These are phyloP conservation scores for Cylindrotheca fusiformis DNA, from an alignment of 108 stramenopile species.

Conservation along the genomic window DNA sequence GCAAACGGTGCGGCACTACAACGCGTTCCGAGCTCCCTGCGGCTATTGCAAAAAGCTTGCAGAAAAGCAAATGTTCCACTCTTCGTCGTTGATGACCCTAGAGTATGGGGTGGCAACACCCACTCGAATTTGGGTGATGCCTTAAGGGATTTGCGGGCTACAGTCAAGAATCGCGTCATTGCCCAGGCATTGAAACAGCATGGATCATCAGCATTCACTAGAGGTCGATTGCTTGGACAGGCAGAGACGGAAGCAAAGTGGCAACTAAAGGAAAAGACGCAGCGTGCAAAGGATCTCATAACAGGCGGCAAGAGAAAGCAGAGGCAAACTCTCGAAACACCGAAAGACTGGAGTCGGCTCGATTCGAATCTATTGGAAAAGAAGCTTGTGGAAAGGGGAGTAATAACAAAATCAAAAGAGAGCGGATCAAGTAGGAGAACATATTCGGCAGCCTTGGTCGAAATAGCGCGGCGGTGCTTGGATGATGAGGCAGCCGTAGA, in stretches of 20 bases:
- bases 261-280: slow-evolving; percentile 53
- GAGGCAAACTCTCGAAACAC: slow-evolving; percentile 19
- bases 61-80: slow-evolving; percentile 74
- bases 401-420: slow-evolving; percentile 18
- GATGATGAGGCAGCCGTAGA: slow-evolving; percentile 6
- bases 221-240: slow-evolving; percentile 67
- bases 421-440: slow-evolving; percentile 5
- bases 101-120: slow-evolving; percentile 71
- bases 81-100: slow-evolving; percentile 78
- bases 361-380: slow-evolving; percentile 40
- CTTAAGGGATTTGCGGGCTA: slow-evolving; percentile 56
- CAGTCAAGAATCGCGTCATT: slow-evolving; percentile 60
- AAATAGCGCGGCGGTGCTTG: slow-evolving; percentile 19
- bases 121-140: slow-evolving; percentile 59
- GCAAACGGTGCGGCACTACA: slow-evolving; percentile 84
- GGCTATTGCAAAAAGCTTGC: slow-evolving; percentile 61
- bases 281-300: slow-evolving; percentile 50
- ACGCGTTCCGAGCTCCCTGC: slow-evolving; percentile 74
- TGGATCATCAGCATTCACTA: slow-evolving; percentile 67
- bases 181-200: slow-evolving; percentile 42
- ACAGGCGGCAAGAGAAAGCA: slow-evolving; percentile 7
- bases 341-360: slow-evolving; percentile 69
- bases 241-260: slow-evolving; percentile 73
- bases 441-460: slow-evolving; percentile 16
- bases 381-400: slow-evolving; percentile 44